These are phyloP conservation scores for Cucumis sativus DNA, from an alignment of 306 rosid genomes.

Conservation along the genomic window DNA sequence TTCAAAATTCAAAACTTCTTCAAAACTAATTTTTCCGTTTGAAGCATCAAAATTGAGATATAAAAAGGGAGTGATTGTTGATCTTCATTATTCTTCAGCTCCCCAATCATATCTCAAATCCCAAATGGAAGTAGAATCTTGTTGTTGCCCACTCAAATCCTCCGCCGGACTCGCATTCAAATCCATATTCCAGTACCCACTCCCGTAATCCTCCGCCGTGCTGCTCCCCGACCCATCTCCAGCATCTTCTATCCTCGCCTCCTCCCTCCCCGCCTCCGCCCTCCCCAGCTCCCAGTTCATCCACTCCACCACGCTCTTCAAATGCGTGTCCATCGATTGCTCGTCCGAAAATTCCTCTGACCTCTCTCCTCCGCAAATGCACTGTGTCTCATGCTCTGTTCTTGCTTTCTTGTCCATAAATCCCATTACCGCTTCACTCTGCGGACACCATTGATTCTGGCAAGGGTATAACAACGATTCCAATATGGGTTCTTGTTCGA, in stretches of 20 bases:
- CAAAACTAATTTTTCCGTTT: no score
- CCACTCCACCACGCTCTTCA: slow-evolving; percentile 29
- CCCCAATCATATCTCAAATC: slow-evolving; percentile 25
- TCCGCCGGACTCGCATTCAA: slow-evolving; percentile 9
- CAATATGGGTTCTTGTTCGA: not conserved
- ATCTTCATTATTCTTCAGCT: not conserved
- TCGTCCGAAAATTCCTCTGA: not conserved
- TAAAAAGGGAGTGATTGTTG: not conserved
- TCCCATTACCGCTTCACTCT: not conserved
- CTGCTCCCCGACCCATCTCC: not conserved
- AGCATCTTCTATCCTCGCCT: not conserved
- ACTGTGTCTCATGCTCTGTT: not conserved
- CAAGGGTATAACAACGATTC: not conserved
- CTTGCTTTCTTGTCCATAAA: not conserved
- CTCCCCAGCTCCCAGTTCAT: slow-evolving; percentile 23
- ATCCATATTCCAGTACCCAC: slow-evolving; percentile 18
- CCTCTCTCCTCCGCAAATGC: not conserved
- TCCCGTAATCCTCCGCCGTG: slow-evolving; percentile 14
- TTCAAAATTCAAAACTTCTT: no score
- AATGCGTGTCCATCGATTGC: not conserved
- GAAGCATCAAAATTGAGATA: not conserved
- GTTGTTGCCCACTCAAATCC: slow-evolving; percentile 8
- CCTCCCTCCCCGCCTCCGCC: slow-evolving; percentile 5
- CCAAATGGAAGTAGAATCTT: slow-evolving; percentile 40
- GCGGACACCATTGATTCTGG: not conserved